Conservation (phyloP, 176 grass and related monocot species). For the Oryza brachyantha region DNA sequence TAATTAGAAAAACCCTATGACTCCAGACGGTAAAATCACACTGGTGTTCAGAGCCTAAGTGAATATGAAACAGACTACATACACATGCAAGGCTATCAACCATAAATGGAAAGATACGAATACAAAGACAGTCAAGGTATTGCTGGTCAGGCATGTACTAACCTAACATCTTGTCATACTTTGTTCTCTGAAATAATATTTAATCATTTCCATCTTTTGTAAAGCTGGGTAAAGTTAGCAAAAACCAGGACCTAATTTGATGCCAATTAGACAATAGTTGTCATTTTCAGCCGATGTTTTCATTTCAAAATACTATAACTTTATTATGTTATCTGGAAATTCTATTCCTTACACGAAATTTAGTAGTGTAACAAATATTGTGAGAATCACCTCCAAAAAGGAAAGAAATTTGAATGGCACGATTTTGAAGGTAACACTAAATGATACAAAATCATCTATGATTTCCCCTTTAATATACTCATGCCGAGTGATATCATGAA, state of each 20-base stretch:
- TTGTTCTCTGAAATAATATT: constrained; percentile 21
- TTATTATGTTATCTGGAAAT: not conserved
- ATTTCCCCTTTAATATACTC: too few species aligned
- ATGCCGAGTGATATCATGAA: too few species aligned
- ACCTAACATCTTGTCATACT: constrained; percentile 15
- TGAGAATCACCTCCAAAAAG: too few species aligned
- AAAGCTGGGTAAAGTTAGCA: constrained; percentile 33
- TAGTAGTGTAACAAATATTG: too few species aligned
- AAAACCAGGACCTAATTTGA: constrained; percentile 28
- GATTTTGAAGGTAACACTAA: too few species aligned
- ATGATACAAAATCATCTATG: too few species aligned
- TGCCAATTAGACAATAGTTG: constrained; percentile 17
- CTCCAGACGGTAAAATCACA: too few species aligned
- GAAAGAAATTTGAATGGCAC: too few species aligned
- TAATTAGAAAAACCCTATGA: too few species aligned
- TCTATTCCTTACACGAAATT: not conserved
- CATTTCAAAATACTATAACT: constrained; percentile 7
- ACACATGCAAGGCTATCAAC: not conserved
- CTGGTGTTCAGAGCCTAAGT: too few species aligned
- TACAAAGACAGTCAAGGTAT: not conserved
- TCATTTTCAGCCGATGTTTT: constrained; percentile 11
- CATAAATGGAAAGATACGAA: constrained; percentile 24
- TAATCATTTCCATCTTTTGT: constrained; percentile 22
- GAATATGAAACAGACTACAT: not conserved
- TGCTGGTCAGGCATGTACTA: not conserved